Percentiles rank a stretch among this genome's conserved stretches.
Conservation (phyloP, 2,329 filamentous ascomycete species). For the Colletotrichum navitas region DNA sequence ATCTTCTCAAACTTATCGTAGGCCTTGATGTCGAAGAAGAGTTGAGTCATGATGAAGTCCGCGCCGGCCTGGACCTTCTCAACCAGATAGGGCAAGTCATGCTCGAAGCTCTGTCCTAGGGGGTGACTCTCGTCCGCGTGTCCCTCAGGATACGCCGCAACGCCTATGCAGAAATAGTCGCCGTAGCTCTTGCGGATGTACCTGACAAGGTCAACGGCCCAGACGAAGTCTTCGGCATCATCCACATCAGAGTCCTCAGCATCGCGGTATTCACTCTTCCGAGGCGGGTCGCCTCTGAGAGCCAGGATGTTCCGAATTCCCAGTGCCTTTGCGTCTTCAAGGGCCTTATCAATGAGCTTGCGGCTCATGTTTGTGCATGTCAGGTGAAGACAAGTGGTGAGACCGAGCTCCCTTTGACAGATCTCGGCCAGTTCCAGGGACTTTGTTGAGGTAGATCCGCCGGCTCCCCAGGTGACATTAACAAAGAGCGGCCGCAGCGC, state of each 20-base stretch:
- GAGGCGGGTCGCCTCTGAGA: conserved; percentile 88
- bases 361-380: conserved; percentile 99
- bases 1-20: conserved; percentile 84
- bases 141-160: conserved; percentile 94
- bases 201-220: conserved; percentile 88
- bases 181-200: conserved; percentile 90
- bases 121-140: conserved; percentile 93
- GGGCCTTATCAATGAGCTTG: conserved; percentile 84
- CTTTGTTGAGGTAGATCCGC: conserved; percentile 90
- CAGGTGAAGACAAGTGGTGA: conserved; percentile 95
- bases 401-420: conserved; percentile 89
- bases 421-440: conserved; percentile 95
- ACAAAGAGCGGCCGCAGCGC: conserved; percentile 93
- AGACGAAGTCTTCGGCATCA: conserved; percentile 83
- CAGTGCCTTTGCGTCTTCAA: conserved; percentile 90
- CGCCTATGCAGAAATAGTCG: conserved; percentile 96
- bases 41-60: conserved; percentile 98
- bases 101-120: conserved; percentile 74
- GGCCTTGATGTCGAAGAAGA: conserved; percentile 91
- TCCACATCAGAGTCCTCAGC: conserved; percentile 69
- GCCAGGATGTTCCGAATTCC: conserved; percentile 96
- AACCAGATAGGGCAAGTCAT: conserved; percentile 88
- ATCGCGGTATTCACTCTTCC: conserved; percentile 87
- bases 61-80: conserved; percentile 93
- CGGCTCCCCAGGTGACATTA: conserved; percentile 97